These are phyloP conservation scores for Pilobolus umbonatus DNA, from an alignment of 192 early-diverging fungal genomes.

Conservation along the genomic window DNA sequence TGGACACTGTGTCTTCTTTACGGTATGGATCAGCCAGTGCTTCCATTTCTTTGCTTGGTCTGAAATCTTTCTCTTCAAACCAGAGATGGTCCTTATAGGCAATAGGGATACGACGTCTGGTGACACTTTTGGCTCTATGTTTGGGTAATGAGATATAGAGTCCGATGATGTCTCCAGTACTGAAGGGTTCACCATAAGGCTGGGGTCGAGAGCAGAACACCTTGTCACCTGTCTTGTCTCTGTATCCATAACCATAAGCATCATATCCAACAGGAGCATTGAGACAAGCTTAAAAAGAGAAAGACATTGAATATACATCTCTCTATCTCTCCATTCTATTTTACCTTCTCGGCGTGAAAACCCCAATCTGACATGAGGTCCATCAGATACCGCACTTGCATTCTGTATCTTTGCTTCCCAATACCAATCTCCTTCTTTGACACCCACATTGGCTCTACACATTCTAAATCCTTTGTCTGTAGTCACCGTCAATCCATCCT, in stretches of 20 bases:
- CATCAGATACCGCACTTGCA: constrained; percentile 18
- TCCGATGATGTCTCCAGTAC: constrained; percentile 61
- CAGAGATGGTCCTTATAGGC: constrained; percentile 47
- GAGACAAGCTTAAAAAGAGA: constrained; percentile 36
- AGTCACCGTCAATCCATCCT: constrained; percentile 53
- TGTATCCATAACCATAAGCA: constrained; percentile 58
- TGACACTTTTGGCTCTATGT: constrained; percentile 36
- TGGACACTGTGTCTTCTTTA: background rate
- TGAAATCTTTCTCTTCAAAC: constrained; percentile 54
- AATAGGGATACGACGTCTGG: constrained; percentile 45
- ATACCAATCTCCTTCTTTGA: constrained; percentile 59
- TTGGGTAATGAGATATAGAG: constrained; percentile 50
- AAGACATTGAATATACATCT: background rate
- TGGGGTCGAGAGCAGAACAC: constrained; percentile 46
- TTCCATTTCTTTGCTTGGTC: constrained; percentile 46
- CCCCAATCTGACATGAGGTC: constrained; percentile 59
- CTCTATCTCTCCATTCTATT: background rate
- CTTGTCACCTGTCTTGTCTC: constrained; percentile 60
- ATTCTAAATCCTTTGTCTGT: constrained; percentile 62
- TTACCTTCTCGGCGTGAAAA: constrained; percentile 61
- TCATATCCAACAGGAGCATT: constrained; percentile 65
- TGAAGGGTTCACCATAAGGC: constrained; percentile 53
- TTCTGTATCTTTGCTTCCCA: constrained; percentile 53
- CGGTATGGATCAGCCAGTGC: constrained; percentile 39
- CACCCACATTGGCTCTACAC: constrained; percentile 55